Percentiles rank a stretch among this genome's conserved stretches.
Evolutionary conservation across 139 green algal species (phyloP).

Genomic region (Marvania coccoides): DNA sequence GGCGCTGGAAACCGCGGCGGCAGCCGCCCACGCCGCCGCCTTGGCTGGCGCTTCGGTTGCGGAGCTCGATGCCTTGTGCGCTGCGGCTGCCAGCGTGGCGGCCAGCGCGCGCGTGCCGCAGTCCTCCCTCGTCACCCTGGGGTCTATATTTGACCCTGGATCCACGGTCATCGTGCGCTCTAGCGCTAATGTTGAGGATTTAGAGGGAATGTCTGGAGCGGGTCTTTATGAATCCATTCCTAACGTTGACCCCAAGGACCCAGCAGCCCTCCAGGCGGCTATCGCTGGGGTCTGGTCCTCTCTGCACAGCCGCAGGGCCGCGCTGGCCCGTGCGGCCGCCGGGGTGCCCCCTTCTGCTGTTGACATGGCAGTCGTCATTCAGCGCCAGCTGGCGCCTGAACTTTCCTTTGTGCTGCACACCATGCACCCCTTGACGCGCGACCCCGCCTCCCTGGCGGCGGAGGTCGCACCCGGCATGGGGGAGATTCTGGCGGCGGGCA

Average conservation of each 20-base stretch:
- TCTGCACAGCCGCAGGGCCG: constrained; percentile 76
- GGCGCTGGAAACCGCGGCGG: constrained; percentile 12
- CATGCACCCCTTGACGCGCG: constrained; percentile 47
- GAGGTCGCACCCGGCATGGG: constrained; percentile 85
- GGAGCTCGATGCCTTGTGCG: constrained; percentile 39
- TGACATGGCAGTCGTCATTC: constrained; percentile 85
- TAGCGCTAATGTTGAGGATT: constrained; percentile 91
- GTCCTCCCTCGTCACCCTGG: constrained; percentile 12
- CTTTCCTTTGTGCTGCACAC: constrained; percentile 88
- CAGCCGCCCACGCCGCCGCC: neutral
- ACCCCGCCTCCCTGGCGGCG: constrained; percentile 48
- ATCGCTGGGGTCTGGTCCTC: constrained; percentile 84
- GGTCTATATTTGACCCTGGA: constrained; percentile 10
- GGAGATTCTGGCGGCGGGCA: constrained; percentile 86
- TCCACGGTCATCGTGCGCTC: constrained; percentile 63
- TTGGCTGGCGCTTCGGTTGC: neutral
- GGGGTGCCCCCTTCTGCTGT: constrained; percentile 59
- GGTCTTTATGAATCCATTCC: constrained; percentile 93
- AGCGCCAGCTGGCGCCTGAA: constrained; percentile 66
- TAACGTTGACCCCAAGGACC: constrained; percentile 44
- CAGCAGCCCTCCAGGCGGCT: constrained; percentile 42
- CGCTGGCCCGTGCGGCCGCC: constrained; percentile 61
- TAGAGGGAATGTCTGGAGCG: constrained; percentile 63
- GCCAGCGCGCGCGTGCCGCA: neutral
- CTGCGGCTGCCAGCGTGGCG: constrained; percentile 40